phyloP scores from a whole-genome alignment of 768 basidiomycete genomes.

The Rhizopogon vesiculosus region DNA sequence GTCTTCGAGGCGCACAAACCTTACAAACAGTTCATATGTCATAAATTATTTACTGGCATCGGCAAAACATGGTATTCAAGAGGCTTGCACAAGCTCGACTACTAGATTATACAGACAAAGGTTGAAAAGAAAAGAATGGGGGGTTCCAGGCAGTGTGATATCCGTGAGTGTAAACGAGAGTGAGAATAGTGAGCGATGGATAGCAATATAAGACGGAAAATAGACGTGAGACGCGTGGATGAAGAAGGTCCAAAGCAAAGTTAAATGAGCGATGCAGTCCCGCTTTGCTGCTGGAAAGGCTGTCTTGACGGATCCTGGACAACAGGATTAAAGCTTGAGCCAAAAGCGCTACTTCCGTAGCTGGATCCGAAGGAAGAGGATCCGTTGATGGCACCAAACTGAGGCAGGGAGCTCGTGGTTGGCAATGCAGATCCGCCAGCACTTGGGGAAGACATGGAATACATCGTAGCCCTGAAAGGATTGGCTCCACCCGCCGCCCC shows the following conservation, averaged over 20 bases:
- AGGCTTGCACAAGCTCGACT: conserved; percentile 1
- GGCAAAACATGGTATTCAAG: neutral
- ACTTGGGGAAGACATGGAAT: conserved; percentile 22
- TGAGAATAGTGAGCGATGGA: neutral
- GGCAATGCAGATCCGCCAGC: conserved; percentile 9
- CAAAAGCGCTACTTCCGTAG: conserved; percentile 18
- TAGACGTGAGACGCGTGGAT: neutral
- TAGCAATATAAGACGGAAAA: neutral
- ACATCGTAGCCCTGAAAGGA: conserved; percentile 66
- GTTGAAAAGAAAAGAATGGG: neutral
- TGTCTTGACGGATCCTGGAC: conserved; percentile 16
- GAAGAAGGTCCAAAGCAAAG: conserved; percentile 11
- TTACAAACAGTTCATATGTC: neutral
- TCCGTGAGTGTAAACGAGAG: conserved; percentile 1
- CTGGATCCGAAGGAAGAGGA: conserved; percentile 8
- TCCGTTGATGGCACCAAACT: conserved; percentile 17
- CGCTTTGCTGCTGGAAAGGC: conserved; percentile 36
- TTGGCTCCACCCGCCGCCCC: conserved; percentile 48
- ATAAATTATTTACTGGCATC: neutral
- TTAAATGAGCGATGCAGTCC: conserved; percentile 47
- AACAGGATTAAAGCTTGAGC: conserved; percentile 10
- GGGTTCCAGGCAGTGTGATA: neutral
- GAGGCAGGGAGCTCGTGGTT: conserved; percentile 21
- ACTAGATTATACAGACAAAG: conserved; percentile 1
- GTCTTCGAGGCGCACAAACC: neutral